Percentiles rank a stretch among this genome's conserved stretches.
phyloP scores from a whole-genome alignment of 441 rosid genomes.

The Jatropha multifida region DNA sequence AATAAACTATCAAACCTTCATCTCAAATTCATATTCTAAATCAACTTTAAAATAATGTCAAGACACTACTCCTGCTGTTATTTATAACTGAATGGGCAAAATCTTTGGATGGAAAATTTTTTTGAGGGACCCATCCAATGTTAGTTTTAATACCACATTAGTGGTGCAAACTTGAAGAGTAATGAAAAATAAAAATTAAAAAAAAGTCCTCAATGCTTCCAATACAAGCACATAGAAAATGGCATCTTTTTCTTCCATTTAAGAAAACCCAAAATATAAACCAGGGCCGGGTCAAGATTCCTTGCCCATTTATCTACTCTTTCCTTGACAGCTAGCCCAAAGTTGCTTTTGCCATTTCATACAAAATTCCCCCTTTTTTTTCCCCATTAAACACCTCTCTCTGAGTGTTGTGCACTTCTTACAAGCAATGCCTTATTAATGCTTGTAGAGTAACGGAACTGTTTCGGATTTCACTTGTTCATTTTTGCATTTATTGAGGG shows the following conservation, averaged over 20 bases:
- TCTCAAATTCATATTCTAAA: neutral
- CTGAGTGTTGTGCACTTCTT: constrained; percentile 1
- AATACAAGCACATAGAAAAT: constrained; percentile 20
- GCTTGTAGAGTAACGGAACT: constrained; percentile 21
- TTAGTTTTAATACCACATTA: neutral
- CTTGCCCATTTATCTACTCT: constrained; percentile 42
- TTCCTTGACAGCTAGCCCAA: constrained; percentile 39
- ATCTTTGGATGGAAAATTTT: neutral
- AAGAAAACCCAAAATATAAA: neutral
- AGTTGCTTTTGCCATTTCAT: constrained; percentile 30
- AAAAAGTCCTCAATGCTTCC: constrained; percentile 5
- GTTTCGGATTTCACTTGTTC: constrained; percentile 25
- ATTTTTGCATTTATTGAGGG: constrained; percentile 2
- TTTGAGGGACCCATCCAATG: neutral
- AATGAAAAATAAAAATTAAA: too few relatives aligned
- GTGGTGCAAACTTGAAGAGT: too few relatives aligned
- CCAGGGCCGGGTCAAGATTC: constrained; percentile 43
- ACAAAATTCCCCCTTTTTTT: constrained; percentile 10
- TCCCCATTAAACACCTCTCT: neutral
- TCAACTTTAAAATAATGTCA: too few relatives aligned
- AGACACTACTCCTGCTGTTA: too few relatives aligned
- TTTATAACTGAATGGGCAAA: neutral
- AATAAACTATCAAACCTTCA: neutral
- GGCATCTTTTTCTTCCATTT: constrained; percentile 33
- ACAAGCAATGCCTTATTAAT: constrained; percentile 18